phyloP scores from a whole-genome alignment of 2,329 filamentous ascomycete genomes.

The Fonsecaea pedrosoi region DNA sequence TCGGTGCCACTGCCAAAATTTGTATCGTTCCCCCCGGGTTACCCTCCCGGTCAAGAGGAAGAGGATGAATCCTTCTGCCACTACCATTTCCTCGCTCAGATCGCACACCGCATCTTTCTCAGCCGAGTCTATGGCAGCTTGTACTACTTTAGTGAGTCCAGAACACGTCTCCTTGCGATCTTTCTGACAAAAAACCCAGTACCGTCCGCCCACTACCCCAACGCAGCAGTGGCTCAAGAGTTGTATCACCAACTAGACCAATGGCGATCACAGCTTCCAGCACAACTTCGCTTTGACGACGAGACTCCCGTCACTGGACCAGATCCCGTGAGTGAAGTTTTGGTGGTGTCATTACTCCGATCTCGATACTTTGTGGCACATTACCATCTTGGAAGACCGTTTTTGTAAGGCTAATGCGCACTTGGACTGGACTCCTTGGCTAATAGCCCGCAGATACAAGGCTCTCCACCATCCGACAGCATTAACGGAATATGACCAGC shows the following conservation, averaged over 20 bases:
- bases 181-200: conserved; percentile 54
- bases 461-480: no score
- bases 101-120: conserved; percentile 61
- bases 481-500: no score
- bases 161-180: conserved; percentile 38
- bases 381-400: conserved; percentile 21
- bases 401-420: neutral
- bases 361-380: conserved; percentile 10
- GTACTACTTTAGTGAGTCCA: no score
- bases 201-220: conserved; percentile 56
- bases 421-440: no score
- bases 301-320: conserved; percentile 1
- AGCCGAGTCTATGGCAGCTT: conserved; percentile 43
- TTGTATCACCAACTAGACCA: conserved; percentile 62
- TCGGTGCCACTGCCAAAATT: conserved; percentile 61
- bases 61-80: conserved; percentile 62
- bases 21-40: conserved; percentile 50
- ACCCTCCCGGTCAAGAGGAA: conserved; percentile 46
- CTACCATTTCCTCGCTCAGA: conserved; percentile 63
- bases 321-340: neutral
- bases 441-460: no score
- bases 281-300: conserved; percentile 55
- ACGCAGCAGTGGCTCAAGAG: conserved; percentile 56
- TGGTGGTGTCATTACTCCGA: conserved; percentile 15
- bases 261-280: conserved; percentile 59